Evolutionary conservation across 805 yeast genomes (phyloP).

Genomic region (Blastobotrys attinorum): DNA sequence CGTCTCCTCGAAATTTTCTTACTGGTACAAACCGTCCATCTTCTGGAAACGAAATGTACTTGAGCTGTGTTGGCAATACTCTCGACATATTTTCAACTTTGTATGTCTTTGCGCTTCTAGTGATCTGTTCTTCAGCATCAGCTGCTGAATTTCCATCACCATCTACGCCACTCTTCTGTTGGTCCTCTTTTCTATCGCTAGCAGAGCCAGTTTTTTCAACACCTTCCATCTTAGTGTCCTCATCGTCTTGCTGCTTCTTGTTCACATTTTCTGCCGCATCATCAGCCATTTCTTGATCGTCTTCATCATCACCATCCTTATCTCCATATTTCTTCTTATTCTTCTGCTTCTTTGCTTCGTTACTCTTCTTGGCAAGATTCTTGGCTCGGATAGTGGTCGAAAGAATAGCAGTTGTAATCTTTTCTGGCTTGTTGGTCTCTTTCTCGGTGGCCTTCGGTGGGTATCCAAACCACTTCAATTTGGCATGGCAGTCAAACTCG

Average conservation of each 20-base stretch:
- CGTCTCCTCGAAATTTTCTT: conserved; percentile 56
- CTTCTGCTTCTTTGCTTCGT: conserved; percentile 44
- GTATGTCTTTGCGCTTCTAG: conserved; percentile 32
- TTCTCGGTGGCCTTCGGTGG: conserved; percentile 82
- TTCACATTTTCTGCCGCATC: conserved; percentile 15
- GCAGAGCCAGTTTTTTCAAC: conserved; percentile 3
- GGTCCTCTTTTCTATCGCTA: conserved; percentile 5
- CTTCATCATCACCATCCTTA: conserved; percentile 31
- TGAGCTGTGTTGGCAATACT: conserved; percentile 82
- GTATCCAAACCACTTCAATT: conserved; percentile 72
- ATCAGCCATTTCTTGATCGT: conserved; percentile 8
- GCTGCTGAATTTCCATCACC: conserved; percentile 3
- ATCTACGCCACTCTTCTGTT: conserved; percentile 14
- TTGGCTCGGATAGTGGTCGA: conserved; percentile 93
- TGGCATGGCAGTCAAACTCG: conserved; percentile 71
- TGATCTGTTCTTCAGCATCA: conserved; percentile 6
- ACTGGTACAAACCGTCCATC: conserved; percentile 76
- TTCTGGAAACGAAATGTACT: conserved; percentile 68
- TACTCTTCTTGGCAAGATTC: conserved; percentile 72
- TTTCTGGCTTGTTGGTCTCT: conserved; percentile 76
- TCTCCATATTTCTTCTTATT: conserved; percentile 35
- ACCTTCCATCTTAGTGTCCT: conserved; percentile 23
- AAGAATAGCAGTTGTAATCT: conserved; percentile 84
- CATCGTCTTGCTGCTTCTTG: conserved; percentile 18
- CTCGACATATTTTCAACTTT: conserved; percentile 73